Evolutionary conservation across 2,329 filamentous ascomycete species (phyloP).

Genomic region (Colletotrichum agaves): DNA sequence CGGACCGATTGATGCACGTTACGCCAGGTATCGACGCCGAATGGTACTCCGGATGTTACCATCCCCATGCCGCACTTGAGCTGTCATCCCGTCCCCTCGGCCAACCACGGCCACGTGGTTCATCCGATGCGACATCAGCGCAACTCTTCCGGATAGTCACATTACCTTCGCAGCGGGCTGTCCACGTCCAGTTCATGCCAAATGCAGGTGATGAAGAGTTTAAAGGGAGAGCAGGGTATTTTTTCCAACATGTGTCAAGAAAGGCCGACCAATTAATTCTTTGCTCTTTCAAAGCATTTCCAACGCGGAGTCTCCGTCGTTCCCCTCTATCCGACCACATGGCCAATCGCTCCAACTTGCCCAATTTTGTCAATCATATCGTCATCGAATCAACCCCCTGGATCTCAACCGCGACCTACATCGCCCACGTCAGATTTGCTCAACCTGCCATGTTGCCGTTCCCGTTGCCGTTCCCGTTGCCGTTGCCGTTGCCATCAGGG

Average conservation of each 20-base stretch:
- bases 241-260: neutral
- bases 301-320: conserved; percentile 9
- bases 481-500: conserved; percentile 22
- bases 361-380: conserved; percentile 17
- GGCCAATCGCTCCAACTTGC: conserved; percentile 2
- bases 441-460: conserved; percentile 31
- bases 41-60: conserved; percentile 14
- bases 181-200: neutral
- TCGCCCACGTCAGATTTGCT: neutral
- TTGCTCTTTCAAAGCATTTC: conserved; percentile 5
- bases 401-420: neutral
- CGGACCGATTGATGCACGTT: conserved; percentile 30
- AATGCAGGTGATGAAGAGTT: neutral
- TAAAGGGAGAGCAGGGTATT: conserved; percentile 35
- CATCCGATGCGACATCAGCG: conserved; percentile 18
- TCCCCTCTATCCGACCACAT: neutral
- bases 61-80: conserved; percentile 7
- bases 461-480: neutral
- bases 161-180: conserved; percentile 12
- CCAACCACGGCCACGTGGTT: conserved; percentile 19
- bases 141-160: neutral
- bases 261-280: neutral
- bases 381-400: conserved; percentile 19
- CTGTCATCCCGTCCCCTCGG: conserved; percentile 5
- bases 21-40: conserved; percentile 26